Conservation (phyloP, 306 rosid species). For the Pachyrhizus erosus region DNA sequence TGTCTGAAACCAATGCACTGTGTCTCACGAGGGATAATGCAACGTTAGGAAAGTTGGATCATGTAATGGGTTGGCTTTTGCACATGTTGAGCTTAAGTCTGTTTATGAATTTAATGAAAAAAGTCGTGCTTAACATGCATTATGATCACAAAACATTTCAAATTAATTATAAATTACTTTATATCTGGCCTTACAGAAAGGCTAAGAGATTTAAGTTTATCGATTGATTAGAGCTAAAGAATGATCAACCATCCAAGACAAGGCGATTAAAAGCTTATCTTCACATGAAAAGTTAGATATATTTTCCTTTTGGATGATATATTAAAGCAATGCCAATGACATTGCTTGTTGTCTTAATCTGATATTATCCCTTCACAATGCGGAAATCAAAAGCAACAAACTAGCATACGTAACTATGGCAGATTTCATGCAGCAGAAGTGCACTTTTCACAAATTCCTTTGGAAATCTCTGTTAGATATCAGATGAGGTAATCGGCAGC, state of each 20-base stretch:
- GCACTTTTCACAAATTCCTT: background rate
- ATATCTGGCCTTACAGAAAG: background rate
- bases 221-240: background rate
- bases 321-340: background rate
- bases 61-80: no score
- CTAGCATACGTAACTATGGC: background rate
- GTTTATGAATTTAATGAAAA: no score
- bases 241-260: background rate
- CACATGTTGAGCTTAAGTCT: no score
- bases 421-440: background rate
- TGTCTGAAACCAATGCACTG: no score
- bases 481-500: conserved; percentile 40
- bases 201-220: background rate
- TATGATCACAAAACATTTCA: background rate
- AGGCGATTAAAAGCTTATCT: background rate
- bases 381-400: background rate
- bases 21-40: no score
- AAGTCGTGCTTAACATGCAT: background rate
- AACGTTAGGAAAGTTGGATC: no score
- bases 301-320: conserved; percentile 2
- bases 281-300: background rate
- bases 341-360: background rate
- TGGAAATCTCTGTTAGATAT: background rate
- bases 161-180: background rate
- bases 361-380: background rate